phyloP scores from a whole-genome alignment of 2,329 filamentous ascomycete genomes.

The Curvularia spicifera region DNA sequence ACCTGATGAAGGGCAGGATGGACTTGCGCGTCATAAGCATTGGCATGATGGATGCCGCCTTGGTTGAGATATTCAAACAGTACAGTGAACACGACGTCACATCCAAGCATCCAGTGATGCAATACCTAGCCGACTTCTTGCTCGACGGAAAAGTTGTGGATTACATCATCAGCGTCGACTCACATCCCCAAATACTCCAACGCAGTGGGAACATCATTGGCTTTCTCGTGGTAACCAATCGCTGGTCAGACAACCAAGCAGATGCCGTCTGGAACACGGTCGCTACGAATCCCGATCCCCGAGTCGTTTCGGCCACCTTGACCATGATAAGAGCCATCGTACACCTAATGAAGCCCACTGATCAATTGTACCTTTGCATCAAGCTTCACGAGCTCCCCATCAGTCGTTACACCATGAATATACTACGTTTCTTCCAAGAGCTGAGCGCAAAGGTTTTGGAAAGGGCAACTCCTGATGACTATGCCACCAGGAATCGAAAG shows the following conservation, averaged over 20 bases:
- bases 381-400: conserved; percentile 64
- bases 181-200: conserved; percentile 86
- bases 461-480: conserved; percentile 17
- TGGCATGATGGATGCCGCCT: conserved; percentile 71
- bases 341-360: conserved; percentile 50
- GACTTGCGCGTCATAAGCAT: conserved; percentile 83
- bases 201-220: conserved; percentile 84
- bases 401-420: conserved; percentile 39
- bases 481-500: conserved; percentile 26
- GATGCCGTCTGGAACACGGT: conserved; percentile 86
- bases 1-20: conserved; percentile 87
- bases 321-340: conserved; percentile 65
- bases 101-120: conserved; percentile 62
- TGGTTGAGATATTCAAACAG: conserved; percentile 66
- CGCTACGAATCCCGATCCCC: conserved; percentile 79
- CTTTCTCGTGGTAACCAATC: conserved; percentile 80
- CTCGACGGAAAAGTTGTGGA: conserved; percentile 74
- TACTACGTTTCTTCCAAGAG: conserved; percentile 41
- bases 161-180: conserved; percentile 88
- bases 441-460: conserved; percentile 31
- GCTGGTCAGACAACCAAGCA: conserved; percentile 73
- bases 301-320: conserved; percentile 81
- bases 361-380: conserved; percentile 67
- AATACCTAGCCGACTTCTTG: conserved; percentile 73
- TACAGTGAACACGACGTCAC: conserved; percentile 55